Evolutionary conservation across 345 rosid genomes (phyloP).

Genomic region (Adansonia digitata): DNA sequence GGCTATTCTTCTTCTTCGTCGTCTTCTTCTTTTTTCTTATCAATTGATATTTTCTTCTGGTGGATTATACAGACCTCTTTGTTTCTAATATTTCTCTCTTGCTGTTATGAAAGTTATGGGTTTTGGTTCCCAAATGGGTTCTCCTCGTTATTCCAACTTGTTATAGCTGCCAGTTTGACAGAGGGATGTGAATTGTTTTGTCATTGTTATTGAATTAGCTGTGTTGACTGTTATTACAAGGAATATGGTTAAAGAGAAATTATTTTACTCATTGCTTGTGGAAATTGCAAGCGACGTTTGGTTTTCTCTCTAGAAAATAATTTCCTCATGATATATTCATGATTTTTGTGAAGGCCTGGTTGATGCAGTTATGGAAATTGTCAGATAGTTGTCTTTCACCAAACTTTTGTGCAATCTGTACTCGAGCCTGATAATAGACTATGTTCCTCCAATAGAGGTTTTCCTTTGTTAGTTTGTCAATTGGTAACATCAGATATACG

Average conservation of each 20-base stretch:
- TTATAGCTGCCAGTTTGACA: background rate
- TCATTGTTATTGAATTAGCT: background rate
- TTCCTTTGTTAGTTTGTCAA: background rate
- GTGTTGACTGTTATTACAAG: background rate
- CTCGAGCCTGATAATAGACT: background rate
- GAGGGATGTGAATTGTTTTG: background rate
- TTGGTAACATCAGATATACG: background rate
- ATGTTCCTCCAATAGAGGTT: background rate
- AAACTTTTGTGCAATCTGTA: background rate
- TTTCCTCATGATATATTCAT: background rate
- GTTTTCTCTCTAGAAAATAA: background rate
- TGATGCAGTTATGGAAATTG: background rate
- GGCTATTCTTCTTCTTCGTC: conserved; percentile 5
- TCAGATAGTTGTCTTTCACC: background rate
- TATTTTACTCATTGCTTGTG: background rate
- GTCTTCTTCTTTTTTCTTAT: background rate
- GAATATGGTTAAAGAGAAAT: background rate
- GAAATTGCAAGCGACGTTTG: background rate
- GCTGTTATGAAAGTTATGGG: background rate
- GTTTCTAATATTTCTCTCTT: background rate
- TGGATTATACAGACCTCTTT: background rate
- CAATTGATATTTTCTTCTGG: background rate
- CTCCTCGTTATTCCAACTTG: background rate
- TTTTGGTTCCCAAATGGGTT: conserved; percentile 1
- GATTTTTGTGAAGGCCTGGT: background rate